Conservation (phyloP, 306 rosid species). For the Mimosa pudica region DNA sequence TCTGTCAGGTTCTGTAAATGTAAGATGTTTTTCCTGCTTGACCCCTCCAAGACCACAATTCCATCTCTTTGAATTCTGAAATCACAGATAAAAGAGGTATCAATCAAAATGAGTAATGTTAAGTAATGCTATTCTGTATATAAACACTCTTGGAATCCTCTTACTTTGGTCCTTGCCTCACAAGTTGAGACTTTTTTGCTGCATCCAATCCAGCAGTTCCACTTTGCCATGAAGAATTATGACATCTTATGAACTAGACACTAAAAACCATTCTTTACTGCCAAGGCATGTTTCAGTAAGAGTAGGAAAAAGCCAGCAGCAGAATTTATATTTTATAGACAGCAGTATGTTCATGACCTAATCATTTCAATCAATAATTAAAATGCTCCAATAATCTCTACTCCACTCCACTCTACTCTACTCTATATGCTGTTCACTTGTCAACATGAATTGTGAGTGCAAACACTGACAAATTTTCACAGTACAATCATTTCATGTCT, state of each 20-base stretch:
- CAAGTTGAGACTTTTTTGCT: slow-evolving; percentile 42
- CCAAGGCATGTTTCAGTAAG: not conserved
- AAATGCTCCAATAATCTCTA: not conserved
- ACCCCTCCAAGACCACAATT: slow-evolving; percentile 58
- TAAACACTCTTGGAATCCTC: slow-evolving; percentile 26
- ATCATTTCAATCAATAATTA: slow-evolving; percentile 1
- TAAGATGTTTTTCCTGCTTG: slow-evolving; percentile 50
- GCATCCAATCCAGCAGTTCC: slow-evolving; percentile 61
- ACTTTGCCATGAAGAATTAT: slow-evolving; percentile 48
- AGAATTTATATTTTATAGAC: not conserved
- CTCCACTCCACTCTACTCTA: not conserved
- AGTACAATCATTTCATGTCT: slow-evolving; percentile 14
- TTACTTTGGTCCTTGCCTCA: slow-evolving; percentile 35
- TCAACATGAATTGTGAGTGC: slow-evolving; percentile 6
- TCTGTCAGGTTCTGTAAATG: slow-evolving; percentile 51
- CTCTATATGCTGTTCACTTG: slow-evolving; percentile 17
- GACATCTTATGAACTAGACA: slow-evolving; percentile 7
- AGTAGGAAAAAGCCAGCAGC: slow-evolving; percentile 1
- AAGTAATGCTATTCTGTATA: not conserved
- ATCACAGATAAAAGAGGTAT: slow-evolving; percentile 10
- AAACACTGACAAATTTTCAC: slow-evolving; percentile 1
- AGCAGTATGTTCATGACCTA: not conserved
- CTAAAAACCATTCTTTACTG: slow-evolving; percentile 13
- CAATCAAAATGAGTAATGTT: slow-evolving; percentile 14
- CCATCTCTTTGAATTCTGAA: slow-evolving; percentile 60